Evolutionary conservation across 176 grass and related monocot species (phyloP), one percentile per base, ranked within the genome.

Genomic region (Tillandsia leiboldiana): DNA sequence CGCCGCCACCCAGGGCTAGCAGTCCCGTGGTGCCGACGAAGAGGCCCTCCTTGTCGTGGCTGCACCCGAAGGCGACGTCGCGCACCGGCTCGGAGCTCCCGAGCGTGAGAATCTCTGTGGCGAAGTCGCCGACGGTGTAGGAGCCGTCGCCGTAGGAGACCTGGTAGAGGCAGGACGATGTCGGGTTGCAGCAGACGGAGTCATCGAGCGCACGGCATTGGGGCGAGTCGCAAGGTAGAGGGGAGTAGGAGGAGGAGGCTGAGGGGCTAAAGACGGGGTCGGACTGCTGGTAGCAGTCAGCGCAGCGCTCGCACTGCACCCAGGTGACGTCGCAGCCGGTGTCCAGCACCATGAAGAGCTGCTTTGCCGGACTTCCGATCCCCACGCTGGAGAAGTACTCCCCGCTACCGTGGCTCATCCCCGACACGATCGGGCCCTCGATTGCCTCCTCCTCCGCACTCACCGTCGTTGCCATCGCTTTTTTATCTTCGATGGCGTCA

Each of bases 91-190:
- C n/a, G n/a, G 94, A 99, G 28, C 77, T 65, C 0, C 94, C 94
- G 0, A 99, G 87, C 3, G 90, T 99, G n/a, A 99, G 57, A 0
- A 78, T 90, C 78, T 99, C 94, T 2, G 83, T 88, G 11, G 82
- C 84, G 68, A 99, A 93, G 76, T 99, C 94, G 12, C 90, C 90
- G 2, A 99, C 89, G 11, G 94, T 99, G 82, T 93, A 99, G 52
- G 94, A 99, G 1, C 94, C 94, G 64, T 99, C 94, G 51, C 94
- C 94, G 77, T 99, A 99, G 51, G 86, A 88, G 1, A 99, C 94
- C 77, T 91, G 79, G 78, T 83, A 87, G 80, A 86, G 85, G 49
- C 85, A 86, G 0, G 77, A 73, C 7, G 79, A 78, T 0, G 94
- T 85, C 53, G 93, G 71, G 81, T 90, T 99, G 54, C 90, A 70